Conservation (phyloP, 2,329 filamentous ascomycete genomes). For the Aspergillus hiratsukae region DNA sequence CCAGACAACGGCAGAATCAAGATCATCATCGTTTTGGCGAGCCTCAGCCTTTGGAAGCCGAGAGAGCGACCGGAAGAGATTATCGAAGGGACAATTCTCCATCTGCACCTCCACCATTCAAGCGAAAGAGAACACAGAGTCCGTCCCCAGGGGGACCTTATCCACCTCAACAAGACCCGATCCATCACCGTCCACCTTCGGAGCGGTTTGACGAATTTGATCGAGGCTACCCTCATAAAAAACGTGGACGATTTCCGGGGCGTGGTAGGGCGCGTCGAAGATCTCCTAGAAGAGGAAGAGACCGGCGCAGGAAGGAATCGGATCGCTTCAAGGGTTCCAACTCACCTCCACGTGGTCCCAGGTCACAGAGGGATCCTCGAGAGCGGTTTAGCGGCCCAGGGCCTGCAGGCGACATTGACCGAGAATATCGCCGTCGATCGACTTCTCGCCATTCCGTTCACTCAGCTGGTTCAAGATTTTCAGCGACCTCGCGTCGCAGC, state of each 20-base stretch:
- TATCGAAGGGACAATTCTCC: constrained; percentile 29
- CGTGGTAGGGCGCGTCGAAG: constrained; percentile 30
- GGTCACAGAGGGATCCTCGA: constrained; percentile 22
- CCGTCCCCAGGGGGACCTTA: constrained; percentile 33
- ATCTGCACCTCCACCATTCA: constrained; percentile 27
- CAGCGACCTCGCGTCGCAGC: constrained; percentile 19
- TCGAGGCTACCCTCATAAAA: constrained; percentile 33
- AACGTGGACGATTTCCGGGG: constrained; percentile 31
- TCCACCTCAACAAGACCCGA: constrained; percentile 20
- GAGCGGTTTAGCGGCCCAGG: constrained; percentile 25
- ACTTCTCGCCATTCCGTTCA: constrained; percentile 31
- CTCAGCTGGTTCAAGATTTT: constrained; percentile 31
- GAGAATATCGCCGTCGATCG: constrained; percentile 28
- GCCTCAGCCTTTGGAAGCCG: constrained; percentile 16
- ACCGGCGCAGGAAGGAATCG: constrained; percentile 27
- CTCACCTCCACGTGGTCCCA: constrained; percentile 29
- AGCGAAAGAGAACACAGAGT: constrained; percentile 40
- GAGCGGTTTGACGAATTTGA: constrained; percentile 34
- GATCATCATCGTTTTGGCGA: constrained; percentile 19
- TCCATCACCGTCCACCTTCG: constrained; percentile 19
- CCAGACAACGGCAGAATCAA: constrained; percentile 18
- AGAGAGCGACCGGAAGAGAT: constrained; percentile 19
- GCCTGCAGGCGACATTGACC: constrained; percentile 22
- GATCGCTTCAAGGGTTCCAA: constrained; percentile 27
- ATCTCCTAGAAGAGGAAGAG: constrained; percentile 32